phyloP scores from a whole-genome alignment of 495 filamentous ascomycete species.

The Zalerion maritima region DNA sequence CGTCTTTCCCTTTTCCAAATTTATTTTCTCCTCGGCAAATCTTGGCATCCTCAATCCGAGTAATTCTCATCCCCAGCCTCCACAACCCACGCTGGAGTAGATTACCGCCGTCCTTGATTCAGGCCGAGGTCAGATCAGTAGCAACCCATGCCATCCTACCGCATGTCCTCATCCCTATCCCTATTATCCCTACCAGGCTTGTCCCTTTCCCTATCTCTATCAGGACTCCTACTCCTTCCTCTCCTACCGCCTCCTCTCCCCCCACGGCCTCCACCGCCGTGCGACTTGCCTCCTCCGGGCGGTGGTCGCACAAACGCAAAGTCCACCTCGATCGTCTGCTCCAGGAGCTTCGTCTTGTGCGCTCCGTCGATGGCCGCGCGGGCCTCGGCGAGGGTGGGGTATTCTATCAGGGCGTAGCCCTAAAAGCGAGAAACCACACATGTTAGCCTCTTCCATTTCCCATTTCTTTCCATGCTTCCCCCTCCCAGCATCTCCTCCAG shows the following conservation, averaged over 20 bases:
- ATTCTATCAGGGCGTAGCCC: constrained; percentile 93
- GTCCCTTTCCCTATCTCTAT: constrained; percentile 19
- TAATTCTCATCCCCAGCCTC: too few relatives aligned
- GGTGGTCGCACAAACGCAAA: constrained; percentile 96
- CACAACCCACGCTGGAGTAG: too few relatives aligned
- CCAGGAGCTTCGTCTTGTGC: constrained; percentile 68
- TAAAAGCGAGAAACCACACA: constrained; percentile 19
- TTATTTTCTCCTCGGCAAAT: too few relatives aligned
- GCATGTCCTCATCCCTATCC: too few relatives aligned
- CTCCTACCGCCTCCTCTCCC: constrained; percentile 33
- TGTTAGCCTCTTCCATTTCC: neutral
- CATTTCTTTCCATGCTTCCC: too few relatives aligned
- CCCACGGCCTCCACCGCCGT: constrained; percentile 35
- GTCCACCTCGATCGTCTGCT: constrained; percentile 84
- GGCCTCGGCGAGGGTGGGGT: constrained; percentile 74
- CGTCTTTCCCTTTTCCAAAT: too few relatives aligned
- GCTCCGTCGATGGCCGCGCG: constrained; percentile 73
- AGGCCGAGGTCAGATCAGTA: too few relatives aligned
- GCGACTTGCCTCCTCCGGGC: constrained; percentile 44
- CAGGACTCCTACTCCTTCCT: constrained; percentile 30
- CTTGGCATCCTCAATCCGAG: too few relatives aligned
- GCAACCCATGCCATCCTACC: too few relatives aligned
- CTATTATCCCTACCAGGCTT: constrained; percentile 12
- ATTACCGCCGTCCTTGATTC: too few relatives aligned
- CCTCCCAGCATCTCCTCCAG: too few relatives aligned